Evolutionary conservation across 1,284 basidiomycete genomes (phyloP), one percentile per base, ranked within the genome.

Genomic region (Peniophora sp.): DNA sequence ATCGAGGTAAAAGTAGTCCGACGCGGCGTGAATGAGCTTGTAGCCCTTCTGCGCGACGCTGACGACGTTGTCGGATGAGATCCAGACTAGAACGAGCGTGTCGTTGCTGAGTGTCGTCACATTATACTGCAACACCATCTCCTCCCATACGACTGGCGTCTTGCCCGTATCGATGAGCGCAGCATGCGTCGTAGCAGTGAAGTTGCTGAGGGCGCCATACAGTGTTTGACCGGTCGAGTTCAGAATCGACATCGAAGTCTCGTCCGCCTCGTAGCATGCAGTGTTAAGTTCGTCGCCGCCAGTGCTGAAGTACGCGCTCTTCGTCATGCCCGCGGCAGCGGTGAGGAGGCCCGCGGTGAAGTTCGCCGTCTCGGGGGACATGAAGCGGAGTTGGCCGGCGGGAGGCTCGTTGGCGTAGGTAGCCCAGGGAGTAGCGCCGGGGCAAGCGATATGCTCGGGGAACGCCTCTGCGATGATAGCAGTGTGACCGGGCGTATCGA

Each of bases 221-320:
- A 92, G 65, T 0, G 81, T 85, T 59, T 69, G 64, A 3, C 76
- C 77, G 12, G 69, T 69, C 43, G 62, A 56, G 50, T 70, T 62
- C 50, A 89, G 69, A 8, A 17, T n/a, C 38, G 16, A 17, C 38
- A 17, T n/a, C 5, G 38, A 17, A 5, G 73, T 65, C 3, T 65
- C 58, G 62, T 92, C 89, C 27, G 78, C 62, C 0, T 69, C 68
- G 62, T 89, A 92, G 65, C 89, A 92, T 43, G 72, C 71, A 8
- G 64, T 61, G 61, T 92, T 92, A 54, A 93, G 64, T 65, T 94
- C 91, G 62, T 94, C 92, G 0, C 91, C 91, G 1, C 92, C 92
- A 0, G 88, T 87, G 56, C 80, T 81, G 62, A 94, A 81, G 52
- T 87, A 73, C 23, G 63, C 71, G n/a, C 81, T 78, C 1, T 79